These are phyloP conservation scores for Jimgerdemannia lactiflua DNA, from an alignment of 192 early-diverging fungal genomes.

Conservation along the genomic window DNA sequence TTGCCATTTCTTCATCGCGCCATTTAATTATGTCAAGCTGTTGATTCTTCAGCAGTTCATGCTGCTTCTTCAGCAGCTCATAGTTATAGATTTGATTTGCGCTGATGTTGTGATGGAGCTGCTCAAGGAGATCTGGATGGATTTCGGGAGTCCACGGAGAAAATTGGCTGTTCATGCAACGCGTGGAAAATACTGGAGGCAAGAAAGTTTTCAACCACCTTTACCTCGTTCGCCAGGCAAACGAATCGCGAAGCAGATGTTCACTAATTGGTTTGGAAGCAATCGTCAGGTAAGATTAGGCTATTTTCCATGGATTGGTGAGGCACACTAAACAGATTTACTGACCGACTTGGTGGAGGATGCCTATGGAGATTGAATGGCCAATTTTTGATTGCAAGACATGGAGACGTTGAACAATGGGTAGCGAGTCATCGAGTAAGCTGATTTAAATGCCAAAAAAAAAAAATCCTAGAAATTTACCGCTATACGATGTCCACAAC, in stretches of 20 bases:
- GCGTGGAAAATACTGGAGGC: neutral
- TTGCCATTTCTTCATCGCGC: neutral
- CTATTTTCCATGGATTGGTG: neutral
- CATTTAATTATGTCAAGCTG: neutral
- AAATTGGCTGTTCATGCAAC: neutral
- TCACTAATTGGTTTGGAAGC: neutral
- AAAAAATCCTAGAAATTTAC: neutral
- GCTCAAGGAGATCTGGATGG: constrained; percentile 1
- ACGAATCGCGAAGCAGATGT: constrained; percentile 11
- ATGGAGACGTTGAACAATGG: too few relatives aligned
- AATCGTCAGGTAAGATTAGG: neutral
- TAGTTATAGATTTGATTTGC: constrained; percentile 12
- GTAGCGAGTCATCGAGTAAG: too few relatives aligned
- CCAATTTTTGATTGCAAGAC: too few relatives aligned
- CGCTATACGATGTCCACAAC: neutral
- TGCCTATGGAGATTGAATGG: neutral
- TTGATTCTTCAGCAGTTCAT: constrained; percentile 8
- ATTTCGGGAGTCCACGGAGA: neutral
- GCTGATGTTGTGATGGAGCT: constrained; percentile 11
- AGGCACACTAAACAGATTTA: neutral
- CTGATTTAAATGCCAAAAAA: neutral
- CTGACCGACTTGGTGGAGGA: constrained; percentile 10
- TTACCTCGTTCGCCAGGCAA: constrained; percentile 6
- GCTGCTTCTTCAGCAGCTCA: constrained; percentile 6
- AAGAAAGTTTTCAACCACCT: neutral